phyloP scores from a whole-genome alignment of 345 rosid species.

The Salix brachista region DNA sequence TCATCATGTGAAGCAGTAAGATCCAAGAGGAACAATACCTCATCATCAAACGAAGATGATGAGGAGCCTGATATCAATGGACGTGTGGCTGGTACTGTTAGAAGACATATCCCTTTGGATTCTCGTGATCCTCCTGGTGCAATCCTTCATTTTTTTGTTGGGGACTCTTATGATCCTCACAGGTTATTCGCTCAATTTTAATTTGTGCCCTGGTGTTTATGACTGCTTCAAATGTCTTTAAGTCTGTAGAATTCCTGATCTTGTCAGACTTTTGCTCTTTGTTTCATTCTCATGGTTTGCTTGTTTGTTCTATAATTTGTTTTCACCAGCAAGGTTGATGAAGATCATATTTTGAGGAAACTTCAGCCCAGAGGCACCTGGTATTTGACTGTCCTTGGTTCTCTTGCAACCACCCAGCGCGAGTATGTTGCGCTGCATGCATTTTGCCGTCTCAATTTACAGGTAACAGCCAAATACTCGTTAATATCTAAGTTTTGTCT shows the following conservation, averaged over 20 bases:
- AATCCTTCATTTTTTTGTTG: constrained; percentile 93
- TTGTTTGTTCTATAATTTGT: not conserved
- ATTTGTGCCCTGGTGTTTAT: not conserved
- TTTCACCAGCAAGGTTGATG: constrained; percentile 59
- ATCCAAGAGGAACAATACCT: constrained; percentile 44
- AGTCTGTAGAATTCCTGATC: not conserved
- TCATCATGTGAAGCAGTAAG: constrained; percentile 40
- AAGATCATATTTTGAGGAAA: constrained; percentile 82
- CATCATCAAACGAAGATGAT: constrained; percentile 39
- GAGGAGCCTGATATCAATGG: constrained; percentile 71
- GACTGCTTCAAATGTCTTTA: not conserved
- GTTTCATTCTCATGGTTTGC: not conserved
- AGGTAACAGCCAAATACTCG: constrained; percentile 41
- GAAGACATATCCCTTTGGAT: constrained; percentile 85
- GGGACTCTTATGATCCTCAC: constrained; percentile 62
- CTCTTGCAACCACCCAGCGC: constrained; percentile 98
- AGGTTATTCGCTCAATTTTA: constrained; percentile 40
- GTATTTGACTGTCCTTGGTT: constrained; percentile 93
- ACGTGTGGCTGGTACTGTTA: constrained; percentile 90
- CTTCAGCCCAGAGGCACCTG: constrained; percentile 77
- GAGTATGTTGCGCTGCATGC: constrained; percentile 99
- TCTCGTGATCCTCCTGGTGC: constrained; percentile 97
- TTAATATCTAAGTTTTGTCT: not conserved
- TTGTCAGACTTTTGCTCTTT: not conserved
- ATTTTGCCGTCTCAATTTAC: constrained; percentile 88